These are phyloP conservation scores for Sonneratia alba DNA, from an alignment of 345 rosid genomes.

Conservation along the genomic window DNA sequence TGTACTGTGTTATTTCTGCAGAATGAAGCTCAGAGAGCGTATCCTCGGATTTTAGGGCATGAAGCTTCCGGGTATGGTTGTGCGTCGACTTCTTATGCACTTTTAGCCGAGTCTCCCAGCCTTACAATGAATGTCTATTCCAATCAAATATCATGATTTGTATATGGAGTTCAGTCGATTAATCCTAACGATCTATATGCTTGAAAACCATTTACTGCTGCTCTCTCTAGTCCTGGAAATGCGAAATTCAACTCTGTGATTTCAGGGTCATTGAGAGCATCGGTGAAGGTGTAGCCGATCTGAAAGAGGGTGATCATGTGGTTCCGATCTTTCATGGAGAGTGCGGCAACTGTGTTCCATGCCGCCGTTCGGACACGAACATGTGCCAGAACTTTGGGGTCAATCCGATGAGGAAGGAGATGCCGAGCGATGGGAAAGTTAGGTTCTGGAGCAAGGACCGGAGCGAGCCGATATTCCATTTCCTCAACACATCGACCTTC, in stretches of 20 bases:
- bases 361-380: constrained; percentile 35
- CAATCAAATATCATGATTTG: no score
- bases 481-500: constrained; percentile 62
- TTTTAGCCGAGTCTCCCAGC: no score
- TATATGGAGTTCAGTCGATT: no score
- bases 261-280: constrained; percentile 48
- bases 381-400: constrained; percentile 35
- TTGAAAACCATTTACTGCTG: no score
- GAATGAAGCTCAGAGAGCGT: constrained; percentile 56
- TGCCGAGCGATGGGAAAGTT: constrained; percentile 42
- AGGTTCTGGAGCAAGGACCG: constrained; percentile 41
- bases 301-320: constrained; percentile 55
- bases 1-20: constrained; percentile 2
- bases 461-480: constrained; percentile 42
- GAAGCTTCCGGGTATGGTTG: constrained; percentile 64
- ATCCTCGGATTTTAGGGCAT: constrained; percentile 64
- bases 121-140: no score
- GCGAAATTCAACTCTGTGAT: not conserved
- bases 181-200: no score
- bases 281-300: constrained; percentile 50
- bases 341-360: constrained; percentile 52
- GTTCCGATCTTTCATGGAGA: constrained; percentile 60
- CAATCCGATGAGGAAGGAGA: constrained; percentile 42
- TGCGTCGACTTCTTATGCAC: not conserved
- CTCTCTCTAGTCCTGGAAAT: no score